phyloP scores from a whole-genome alignment of 352 stramenopile species.

The Pythium plurisporium region DNA sequence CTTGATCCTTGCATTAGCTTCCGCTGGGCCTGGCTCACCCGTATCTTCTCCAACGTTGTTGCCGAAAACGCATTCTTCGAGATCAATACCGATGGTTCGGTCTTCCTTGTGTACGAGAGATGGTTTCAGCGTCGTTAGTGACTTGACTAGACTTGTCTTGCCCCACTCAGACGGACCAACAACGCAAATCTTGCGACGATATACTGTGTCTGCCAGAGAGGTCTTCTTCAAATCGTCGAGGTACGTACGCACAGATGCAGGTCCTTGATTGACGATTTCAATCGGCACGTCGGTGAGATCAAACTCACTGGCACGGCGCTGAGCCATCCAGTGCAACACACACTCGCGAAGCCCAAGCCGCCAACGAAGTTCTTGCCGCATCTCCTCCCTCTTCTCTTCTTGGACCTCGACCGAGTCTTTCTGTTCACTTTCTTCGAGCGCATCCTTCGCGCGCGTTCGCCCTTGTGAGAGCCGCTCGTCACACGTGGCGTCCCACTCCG shows the following conservation, averaged over 20 bases:
- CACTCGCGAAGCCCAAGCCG: slow-evolving; percentile 10
- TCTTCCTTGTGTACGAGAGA: slow-evolving; percentile 19
- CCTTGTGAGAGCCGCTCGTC: slow-evolving; percentile 8
- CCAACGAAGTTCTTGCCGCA: slow-evolving; percentile 12
- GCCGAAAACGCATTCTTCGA: slow-evolving; percentile 26
- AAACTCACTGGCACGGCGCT: slow-evolving; percentile 1
- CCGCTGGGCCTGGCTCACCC: too few species aligned
- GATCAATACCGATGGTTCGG: slow-evolving; percentile 33
- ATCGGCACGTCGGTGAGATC: slow-evolving; percentile 8
- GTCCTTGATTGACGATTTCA: slow-evolving; percentile 19
- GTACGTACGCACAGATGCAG: slow-evolving; percentile 17
- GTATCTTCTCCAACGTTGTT: too few species aligned
- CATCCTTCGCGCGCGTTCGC: background rate
- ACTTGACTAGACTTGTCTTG: slow-evolving; percentile 37
- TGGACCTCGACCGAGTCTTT: background rate
- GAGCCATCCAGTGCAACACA: slow-evolving; percentile 2
- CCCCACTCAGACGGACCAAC: slow-evolving; percentile 29
- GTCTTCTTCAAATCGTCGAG: slow-evolving; percentile 11
- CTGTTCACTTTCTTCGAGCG: background rate
- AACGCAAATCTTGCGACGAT: slow-evolving; percentile 29
- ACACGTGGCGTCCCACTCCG: slow-evolving; percentile 16
- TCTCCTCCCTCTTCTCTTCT: slow-evolving; percentile 4
- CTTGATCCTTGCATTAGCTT: too few species aligned
- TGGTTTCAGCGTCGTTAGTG: slow-evolving; percentile 13
- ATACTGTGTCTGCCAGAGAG: background rate